Conservation (phyloP, 2,329 filamentous ascomycete genomes). For the Aspergillaceae sp. region DNA sequence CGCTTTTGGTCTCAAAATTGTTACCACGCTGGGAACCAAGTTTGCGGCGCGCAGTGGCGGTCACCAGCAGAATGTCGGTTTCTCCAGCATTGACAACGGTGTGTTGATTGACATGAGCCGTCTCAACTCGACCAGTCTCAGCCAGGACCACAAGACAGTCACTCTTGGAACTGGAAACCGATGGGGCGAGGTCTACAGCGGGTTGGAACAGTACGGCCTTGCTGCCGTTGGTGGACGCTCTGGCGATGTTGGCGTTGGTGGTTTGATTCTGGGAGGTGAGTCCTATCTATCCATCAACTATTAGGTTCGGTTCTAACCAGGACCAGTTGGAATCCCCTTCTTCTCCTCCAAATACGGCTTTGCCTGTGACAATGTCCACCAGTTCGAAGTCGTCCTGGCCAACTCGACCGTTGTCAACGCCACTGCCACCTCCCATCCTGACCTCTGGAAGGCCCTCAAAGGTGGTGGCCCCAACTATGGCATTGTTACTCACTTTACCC, state of each 20-base stretch:
- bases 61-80: neutral
- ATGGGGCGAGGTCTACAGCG: neutral
- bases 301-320: neutral
- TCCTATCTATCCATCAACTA: neutral
- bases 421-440: conserved; percentile 18
- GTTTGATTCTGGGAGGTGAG: neutral
- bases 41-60: neutral
- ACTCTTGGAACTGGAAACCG: neutral
- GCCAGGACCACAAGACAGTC: neutral
- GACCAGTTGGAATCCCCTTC: neutral
- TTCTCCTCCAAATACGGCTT: neutral
- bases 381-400: conserved; percentile 11
- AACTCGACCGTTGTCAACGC: conserved; percentile 13
- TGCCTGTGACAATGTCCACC: neutral
- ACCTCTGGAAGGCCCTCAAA: conserved; percentile 26
- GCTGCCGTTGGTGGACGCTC: neutral
- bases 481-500: conserved; percentile 26
- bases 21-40: neutral
- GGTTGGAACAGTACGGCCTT: neutral
- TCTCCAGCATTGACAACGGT: neutral
- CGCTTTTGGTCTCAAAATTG: neutral
- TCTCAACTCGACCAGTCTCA: neutral
- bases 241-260: neutral
- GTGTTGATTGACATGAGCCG: neutral
- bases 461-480: conserved; percentile 30